Percentiles rank a stretch among this genome's conserved stretches.
Evolutionary conservation across 495 filamentous ascomycete species (phyloP).

Genomic region (Hypoxylon subgilvum): DNA sequence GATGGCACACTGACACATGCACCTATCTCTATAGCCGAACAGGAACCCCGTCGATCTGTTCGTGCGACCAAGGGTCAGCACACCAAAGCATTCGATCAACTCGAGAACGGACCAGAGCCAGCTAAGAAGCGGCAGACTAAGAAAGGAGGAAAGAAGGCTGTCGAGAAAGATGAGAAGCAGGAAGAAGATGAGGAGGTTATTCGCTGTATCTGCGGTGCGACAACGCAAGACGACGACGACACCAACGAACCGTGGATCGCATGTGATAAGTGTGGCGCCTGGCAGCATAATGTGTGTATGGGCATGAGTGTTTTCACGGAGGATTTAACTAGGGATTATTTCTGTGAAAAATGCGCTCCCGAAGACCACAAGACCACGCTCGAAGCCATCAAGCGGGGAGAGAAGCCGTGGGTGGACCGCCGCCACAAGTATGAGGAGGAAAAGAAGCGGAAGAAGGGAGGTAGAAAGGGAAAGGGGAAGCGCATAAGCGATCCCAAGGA

Average conservation of each 20-base stretch:
- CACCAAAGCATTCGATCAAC: constrained; percentile 76
- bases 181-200: constrained; percentile 70
- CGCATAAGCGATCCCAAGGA: constrained; percentile 58
- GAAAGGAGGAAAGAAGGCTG: constrained; percentile 60
- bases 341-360: constrained; percentile 87
- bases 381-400: constrained; percentile 73
- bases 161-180: constrained; percentile 66
- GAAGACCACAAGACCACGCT: constrained; percentile 79
- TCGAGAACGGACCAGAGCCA: constrained; percentile 67
- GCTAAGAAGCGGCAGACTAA: constrained; percentile 65
- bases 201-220: constrained; percentile 90
- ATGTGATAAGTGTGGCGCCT: constrained; percentile 87
- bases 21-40: constrained; percentile 44
- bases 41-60: constrained; percentile 90
- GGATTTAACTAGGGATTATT: constrained; percentile 77
- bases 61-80: constrained; percentile 96
- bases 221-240: constrained; percentile 80
- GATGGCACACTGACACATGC: not conserved
- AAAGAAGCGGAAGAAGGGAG: constrained; percentile 55
- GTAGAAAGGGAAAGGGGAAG: constrained; percentile 59
- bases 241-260: constrained; percentile 85
- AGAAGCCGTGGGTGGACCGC: constrained; percentile 83
- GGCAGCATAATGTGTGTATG: constrained; percentile 98
- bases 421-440: constrained; percentile 59
- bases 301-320: constrained; percentile 78